These are phyloP conservation scores for Simmondsia chinensis DNA, from an alignment of 148 eudicot species.

Conservation along the genomic window DNA sequence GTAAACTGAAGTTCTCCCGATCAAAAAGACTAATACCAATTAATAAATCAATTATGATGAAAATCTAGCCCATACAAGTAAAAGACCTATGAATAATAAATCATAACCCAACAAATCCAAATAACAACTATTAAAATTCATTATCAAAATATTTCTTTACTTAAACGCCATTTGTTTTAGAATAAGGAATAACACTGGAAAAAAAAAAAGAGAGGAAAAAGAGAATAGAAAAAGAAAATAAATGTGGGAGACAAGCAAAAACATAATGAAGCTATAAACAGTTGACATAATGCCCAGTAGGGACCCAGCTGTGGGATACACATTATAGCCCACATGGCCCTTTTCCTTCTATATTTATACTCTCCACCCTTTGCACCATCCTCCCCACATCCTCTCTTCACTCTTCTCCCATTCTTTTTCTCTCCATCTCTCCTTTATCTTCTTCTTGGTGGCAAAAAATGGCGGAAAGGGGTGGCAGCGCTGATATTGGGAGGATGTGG, in stretches of 20 bases:
- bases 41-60: too few species aligned
- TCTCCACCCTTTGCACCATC: conserved; percentile 22
- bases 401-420: conserved; percentile 2
- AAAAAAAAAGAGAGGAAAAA: not conserved
- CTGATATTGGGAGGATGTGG: conserved; percentile 27
- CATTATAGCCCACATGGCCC: not conserved
- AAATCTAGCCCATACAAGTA: too few species aligned
- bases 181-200: too few species aligned
- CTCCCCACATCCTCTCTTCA: conserved; percentile 14
- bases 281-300: conserved; percentile 6
- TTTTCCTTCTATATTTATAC: conserved; percentile 42
- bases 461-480: conserved; percentile 45
- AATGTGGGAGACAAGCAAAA: conserved; percentile 51
- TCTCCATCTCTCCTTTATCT: not conserved
- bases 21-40: too few species aligned
- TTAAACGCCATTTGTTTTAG: too few species aligned
- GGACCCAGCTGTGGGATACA: conserved; percentile 12
- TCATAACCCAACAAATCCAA: too few species aligned
- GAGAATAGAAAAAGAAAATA: conserved; percentile 11
- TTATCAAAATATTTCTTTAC: too few species aligned
- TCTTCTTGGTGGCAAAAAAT: conserved; percentile 14
- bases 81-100: too few species aligned
- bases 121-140: too few species aligned
- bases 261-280: conserved; percentile 30
- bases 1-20: too few species aligned